Percentiles rank a stretch among this genome's conserved stretches.
Conservation (phyloP, 2,329 filamentous ascomycete species). For the Beauveria rudraprayagi region DNA sequence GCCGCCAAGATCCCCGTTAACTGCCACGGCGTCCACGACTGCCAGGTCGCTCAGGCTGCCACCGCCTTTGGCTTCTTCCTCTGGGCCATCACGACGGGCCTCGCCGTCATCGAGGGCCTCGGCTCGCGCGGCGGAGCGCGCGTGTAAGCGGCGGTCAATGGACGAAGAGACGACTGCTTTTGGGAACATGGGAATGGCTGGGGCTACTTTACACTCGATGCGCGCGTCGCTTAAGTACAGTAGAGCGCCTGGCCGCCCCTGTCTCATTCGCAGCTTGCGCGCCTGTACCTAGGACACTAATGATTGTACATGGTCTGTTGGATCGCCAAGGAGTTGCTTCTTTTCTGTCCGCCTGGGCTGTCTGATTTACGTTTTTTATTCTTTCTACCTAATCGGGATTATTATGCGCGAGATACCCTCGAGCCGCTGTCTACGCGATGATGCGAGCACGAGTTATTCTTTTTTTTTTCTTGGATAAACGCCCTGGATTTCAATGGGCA, state of each 20-base stretch:
- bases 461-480: not conserved
- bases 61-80: constrained; percentile 60
- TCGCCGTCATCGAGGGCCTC: constrained; percentile 39
- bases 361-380: not conserved
- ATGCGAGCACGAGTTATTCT: constrained; percentile 3
- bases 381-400: constrained; percentile 1
- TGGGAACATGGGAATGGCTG: not conserved
- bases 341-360: not conserved
- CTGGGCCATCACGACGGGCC: constrained; percentile 43
- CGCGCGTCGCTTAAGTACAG: not conserved
- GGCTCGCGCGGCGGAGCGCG: constrained; percentile 27
- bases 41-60: constrained; percentile 54
- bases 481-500: not conserved
- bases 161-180: too few relatives aligned
- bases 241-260: too few relatives aligned
- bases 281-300: not conserved
- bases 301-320: constrained; percentile 2
- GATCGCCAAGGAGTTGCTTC: not conserved
- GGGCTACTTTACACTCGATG: not conserved
- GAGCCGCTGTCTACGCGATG: constrained; percentile 5
- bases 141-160: constrained; percentile 4
- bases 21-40: constrained; percentile 46
- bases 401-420: constrained; percentile 10
- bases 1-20: constrained; percentile 54
- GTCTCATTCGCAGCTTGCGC: not conserved